phyloP scores from a whole-genome alignment of 1,284 basidiomycete genomes.

The Anthracocystis setariae region DNA sequence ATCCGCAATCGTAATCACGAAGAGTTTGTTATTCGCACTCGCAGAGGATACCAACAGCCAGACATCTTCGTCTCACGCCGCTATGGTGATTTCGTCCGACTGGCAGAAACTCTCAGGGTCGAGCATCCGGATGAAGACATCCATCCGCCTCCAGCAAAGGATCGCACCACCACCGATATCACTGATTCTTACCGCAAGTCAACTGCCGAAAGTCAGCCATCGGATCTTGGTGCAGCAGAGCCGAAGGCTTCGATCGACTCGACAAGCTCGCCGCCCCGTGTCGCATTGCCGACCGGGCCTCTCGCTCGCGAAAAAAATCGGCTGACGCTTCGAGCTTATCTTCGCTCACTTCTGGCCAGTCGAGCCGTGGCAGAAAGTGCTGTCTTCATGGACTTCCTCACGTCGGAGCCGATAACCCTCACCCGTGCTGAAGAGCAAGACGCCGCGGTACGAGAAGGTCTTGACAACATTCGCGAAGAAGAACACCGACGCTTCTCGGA shows the following conservation, averaged over 20 bases:
- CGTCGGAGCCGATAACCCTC: constrained; percentile 79
- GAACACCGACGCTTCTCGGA: constrained; percentile 84
- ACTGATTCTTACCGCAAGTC: constrained; percentile 33
- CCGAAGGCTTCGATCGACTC: constrained; percentile 25
- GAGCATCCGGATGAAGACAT: constrained; percentile 59
- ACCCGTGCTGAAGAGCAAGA: constrained; percentile 82
- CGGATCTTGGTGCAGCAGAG: constrained; percentile 15
- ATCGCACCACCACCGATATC: constrained; percentile 52
- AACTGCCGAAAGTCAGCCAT: not conserved
- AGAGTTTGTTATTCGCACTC: constrained; percentile 93
- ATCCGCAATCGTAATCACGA: constrained; percentile 58
- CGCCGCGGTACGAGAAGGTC: constrained; percentile 81
- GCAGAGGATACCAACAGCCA: constrained; percentile 73
- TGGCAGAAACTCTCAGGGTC: constrained; percentile 58
- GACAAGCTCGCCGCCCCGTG: constrained; percentile 17
- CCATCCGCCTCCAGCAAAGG: constrained; percentile 56
- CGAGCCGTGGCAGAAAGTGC: constrained; percentile 82
- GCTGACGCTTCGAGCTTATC: constrained; percentile 89
- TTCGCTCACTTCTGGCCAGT: constrained; percentile 79
- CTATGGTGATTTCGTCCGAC: constrained; percentile 86
- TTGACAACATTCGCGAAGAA: constrained; percentile 87
- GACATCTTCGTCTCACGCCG: constrained; percentile 90
- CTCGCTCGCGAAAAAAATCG: constrained; percentile 83
- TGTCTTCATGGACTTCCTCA: constrained; percentile 85
- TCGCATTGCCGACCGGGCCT: constrained; percentile 59